Evolutionary conservation across 257 asterid genomes (phyloP).

Genomic region (Vinca minor): DNA sequence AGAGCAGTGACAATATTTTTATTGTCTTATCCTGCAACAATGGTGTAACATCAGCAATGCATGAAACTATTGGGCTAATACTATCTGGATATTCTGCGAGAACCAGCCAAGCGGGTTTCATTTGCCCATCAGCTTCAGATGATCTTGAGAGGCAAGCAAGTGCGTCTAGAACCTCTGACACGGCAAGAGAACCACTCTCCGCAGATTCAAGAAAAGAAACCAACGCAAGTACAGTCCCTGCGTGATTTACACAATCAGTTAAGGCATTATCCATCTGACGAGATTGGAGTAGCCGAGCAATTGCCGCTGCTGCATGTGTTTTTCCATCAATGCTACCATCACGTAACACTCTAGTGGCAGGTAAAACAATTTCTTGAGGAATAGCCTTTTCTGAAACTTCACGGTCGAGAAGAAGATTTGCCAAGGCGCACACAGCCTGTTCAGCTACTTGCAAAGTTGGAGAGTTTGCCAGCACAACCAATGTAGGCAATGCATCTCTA

Average conservation of each 20-base stretch:
- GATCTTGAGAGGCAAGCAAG: constrained; percentile 75
- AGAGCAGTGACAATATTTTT: constrained; percentile 67
- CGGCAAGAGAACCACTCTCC: constrained; percentile 51
- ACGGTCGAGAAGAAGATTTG: constrained; percentile 79
- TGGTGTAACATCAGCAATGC: constrained; percentile 73
- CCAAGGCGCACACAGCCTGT: constrained; percentile 94
- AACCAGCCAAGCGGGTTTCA: constrained; percentile 77
- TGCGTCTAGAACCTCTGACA: constrained; percentile 80
- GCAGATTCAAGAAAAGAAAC: constrained; percentile 78
- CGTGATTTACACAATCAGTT: constrained; percentile 64
- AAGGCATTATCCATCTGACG: constrained; percentile 56
- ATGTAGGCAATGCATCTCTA: constrained; percentile 61
- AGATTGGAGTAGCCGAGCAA: constrained; percentile 77
- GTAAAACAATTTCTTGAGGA: constrained; percentile 67
- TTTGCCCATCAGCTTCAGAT: constrained; percentile 42
- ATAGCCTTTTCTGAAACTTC: constrained; percentile 68
- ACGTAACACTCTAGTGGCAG: constrained; percentile 78
- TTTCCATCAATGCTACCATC: constrained; percentile 74
- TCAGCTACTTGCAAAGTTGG: constrained; percentile 71
- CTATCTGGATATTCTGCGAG: constrained; percentile 81
- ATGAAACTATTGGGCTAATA: constrained; percentile 66
- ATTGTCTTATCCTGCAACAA: constrained; percentile 80
- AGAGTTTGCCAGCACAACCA: constrained; percentile 73
- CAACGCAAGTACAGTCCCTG: constrained; percentile 86
- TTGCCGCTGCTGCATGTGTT: constrained; percentile 87